These are phyloP conservation scores for Hortaea sp. DNA, from an alignment of 2,329 filamentous ascomycete genomes.

Conservation along the genomic window DNA sequence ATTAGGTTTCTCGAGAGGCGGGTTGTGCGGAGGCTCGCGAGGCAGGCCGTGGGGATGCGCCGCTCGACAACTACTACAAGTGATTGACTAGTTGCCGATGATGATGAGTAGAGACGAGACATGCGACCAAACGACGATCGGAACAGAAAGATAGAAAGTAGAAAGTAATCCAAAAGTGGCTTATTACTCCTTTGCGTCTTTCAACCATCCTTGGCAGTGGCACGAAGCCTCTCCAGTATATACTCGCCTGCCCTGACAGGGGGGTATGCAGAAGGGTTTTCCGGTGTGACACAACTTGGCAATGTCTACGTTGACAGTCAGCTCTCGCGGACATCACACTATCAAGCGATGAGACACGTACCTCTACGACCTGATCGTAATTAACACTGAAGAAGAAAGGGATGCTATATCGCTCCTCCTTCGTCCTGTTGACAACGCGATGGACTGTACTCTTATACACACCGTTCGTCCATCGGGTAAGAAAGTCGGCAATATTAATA, in stretches of 20 bases:
- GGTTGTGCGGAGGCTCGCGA: too few relatives aligned
- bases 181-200: too few relatives aligned
- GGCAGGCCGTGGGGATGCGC: conserved; percentile 15
- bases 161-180: too few relatives aligned
- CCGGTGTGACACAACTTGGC: conserved; percentile 26
- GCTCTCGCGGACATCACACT: not conserved
- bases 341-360: conserved; percentile 1
- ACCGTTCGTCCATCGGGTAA: conserved; percentile 39
- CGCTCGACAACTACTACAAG: conserved; percentile 21
- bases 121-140: too few relatives aligned
- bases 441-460: conserved; percentile 36
- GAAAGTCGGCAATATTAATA: conserved; percentile 38
- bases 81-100: not conserved
- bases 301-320: conserved; percentile 17
- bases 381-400: conserved; percentile 41
- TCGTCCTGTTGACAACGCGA: conserved; percentile 35
- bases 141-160: too few relatives aligned
- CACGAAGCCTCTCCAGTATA: conserved; percentile 24
- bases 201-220: not conserved
- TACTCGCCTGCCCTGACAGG: conserved; percentile 30
- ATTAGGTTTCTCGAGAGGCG: too few relatives aligned
- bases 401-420: conserved; percentile 31
- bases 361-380: conserved; percentile 30
- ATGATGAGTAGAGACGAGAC: too few relatives aligned
- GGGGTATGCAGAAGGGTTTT: conserved; percentile 23